Conservation (phyloP, 345 rosid species). For the Pugionium dolabratum region DNA sequence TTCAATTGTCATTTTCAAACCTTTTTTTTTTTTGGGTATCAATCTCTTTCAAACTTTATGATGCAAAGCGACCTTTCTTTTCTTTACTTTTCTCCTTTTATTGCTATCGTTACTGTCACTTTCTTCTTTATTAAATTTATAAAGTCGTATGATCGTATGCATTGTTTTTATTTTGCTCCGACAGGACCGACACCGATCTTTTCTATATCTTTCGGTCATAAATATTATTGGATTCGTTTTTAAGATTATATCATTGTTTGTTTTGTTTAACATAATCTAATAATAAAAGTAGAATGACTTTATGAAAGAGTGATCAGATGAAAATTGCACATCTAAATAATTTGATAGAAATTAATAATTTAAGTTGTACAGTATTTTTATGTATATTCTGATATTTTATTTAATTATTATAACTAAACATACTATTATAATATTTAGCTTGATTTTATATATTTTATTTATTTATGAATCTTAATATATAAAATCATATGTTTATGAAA, state of each 20-base stretch:
- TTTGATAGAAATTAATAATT: too few species aligned
- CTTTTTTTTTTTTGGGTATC: not conserved
- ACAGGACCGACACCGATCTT: conserved; percentile 40
- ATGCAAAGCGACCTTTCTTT: conserved; percentile 35
- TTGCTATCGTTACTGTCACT: conserved; percentile 31
- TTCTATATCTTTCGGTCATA: conserved; percentile 33
- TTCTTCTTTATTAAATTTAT: conserved; percentile 30
- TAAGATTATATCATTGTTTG: conserved; percentile 25
- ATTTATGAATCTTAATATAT: too few species aligned
- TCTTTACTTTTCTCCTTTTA: conserved; percentile 17
- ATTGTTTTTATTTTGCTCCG: conserved; percentile 33
- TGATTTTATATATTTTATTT: too few species aligned
- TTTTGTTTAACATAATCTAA: not conserved
- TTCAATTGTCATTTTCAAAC: not conserved
- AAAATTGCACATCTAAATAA: too few species aligned
- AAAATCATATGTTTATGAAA: too few species aligned
- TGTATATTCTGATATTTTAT: too few species aligned
- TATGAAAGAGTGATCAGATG: not conserved
- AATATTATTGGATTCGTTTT: conserved; percentile 38
- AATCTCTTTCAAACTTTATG: conserved; percentile 65
- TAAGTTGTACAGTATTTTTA: too few species aligned
- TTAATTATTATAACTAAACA: too few species aligned
- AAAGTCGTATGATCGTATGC: conserved; percentile 36
- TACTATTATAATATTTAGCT: too few species aligned
- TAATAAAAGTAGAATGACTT: conserved; percentile 10